Evolutionary conservation across 306 rosid genomes (phyloP), one percentile per base, ranked within the genome.

Genomic region (Sicyos baderoa): DNA sequence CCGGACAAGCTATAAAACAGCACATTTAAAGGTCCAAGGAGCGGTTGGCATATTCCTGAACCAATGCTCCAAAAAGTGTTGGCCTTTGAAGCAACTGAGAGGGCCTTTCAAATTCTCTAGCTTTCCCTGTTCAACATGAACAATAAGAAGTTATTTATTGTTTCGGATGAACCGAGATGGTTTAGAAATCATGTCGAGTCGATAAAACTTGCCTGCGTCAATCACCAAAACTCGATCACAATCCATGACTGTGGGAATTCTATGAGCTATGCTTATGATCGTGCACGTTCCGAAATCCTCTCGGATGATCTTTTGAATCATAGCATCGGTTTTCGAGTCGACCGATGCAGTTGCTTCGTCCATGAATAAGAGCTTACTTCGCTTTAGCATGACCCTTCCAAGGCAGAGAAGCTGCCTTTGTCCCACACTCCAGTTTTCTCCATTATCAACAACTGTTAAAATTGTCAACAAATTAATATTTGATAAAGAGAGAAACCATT

Each of bases 281-380:
- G 76, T 72, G 12, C 76, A 72, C 1, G 14, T 19, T n/a, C 4
- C 4, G n/a, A 52, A 44, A 17, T 72, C 76, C 29, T 72, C 76
- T 17, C 76, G 21, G 25, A 72, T 72, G 22, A 19, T 72, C 6
- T 49, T 48, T 72, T 72, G 76, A 52, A 72, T 72, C 47, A 60
- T 17, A 17, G 68, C 57, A 0, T 72, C 76, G 7, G 57, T 72
- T 48, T 48, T 27, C 9, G 76, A 44, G 54, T 72, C 76, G 0
- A 72, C 57, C 9, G 76, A 72, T 25, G 76, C 76, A 0, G 76
- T 72, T n/a, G 76, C 76, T 59, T 72, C 76, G 3, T 72, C 76
- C 69, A 72, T 23, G 45, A 72, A 27, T 5, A 72, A 11, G 5
- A 72, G 54, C 48, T 22, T 72, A 8, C 69, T 59, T 0, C 9